Conservation (phyloP, 2,329 filamentous ascomycete genomes). For the Didymella glomerata region DNA sequence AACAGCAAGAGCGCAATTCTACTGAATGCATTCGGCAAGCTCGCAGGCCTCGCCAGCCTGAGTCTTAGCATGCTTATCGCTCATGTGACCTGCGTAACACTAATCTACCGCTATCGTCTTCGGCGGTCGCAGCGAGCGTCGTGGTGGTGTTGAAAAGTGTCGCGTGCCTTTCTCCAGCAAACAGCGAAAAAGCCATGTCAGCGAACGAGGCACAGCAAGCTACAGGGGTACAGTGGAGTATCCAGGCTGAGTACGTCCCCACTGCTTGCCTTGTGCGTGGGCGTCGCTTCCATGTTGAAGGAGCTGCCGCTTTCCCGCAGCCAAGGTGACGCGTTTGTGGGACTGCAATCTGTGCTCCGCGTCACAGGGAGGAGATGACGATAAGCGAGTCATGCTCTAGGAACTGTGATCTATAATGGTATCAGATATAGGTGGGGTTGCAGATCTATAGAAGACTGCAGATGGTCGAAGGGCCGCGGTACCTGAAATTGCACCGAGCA, state of each 20-base stretch:
- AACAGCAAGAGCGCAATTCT: slow-evolving; percentile 19
- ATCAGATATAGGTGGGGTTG: background rate
- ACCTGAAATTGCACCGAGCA: slow-evolving; percentile 10
- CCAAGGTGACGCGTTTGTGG: slow-evolving; percentile 23
- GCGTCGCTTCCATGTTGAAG: slow-evolving; percentile 14
- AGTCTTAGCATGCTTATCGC: slow-evolving; percentile 21
- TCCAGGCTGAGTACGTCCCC: slow-evolving; percentile 14
- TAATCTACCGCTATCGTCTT: background rate
- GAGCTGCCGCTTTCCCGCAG: slow-evolving; percentile 14
- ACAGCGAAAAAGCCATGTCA: slow-evolving; percentile 11
- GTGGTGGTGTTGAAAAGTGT: slow-evolving; percentile 6
- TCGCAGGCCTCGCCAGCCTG: slow-evolving; percentile 14
- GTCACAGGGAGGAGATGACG: slow-evolving; percentile 1
- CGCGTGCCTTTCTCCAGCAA: slow-evolving; percentile 13
- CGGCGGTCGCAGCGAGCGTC: background rate
- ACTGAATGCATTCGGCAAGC: slow-evolving; percentile 17
- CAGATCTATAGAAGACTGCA: background rate
- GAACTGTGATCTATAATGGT: background rate
- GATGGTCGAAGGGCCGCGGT: slow-evolving; percentile 1
- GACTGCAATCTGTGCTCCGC: slow-evolving; percentile 15
- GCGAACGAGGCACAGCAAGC: slow-evolving; percentile 14
- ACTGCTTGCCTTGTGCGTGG: slow-evolving; percentile 17
- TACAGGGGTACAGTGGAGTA: slow-evolving; percentile 14
- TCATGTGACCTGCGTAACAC: slow-evolving; percentile 13
- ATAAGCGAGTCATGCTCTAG: slow-evolving; percentile 1